Conservation (phyloP, 257 asterid species). For the Leonotis leonurus region DNA sequence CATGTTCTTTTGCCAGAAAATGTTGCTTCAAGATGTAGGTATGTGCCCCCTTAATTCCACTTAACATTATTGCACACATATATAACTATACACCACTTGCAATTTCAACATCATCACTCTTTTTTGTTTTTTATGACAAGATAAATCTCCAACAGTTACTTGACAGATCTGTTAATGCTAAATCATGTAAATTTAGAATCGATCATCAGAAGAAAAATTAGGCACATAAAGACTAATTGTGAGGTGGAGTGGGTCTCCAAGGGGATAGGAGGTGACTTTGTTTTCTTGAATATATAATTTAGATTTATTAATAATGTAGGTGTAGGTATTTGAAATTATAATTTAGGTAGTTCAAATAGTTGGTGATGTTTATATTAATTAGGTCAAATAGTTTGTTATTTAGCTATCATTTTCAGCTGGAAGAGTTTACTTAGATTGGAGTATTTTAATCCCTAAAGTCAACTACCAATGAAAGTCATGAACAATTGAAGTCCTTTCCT, state of each 20-base stretch:
- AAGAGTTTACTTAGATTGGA: conserved; percentile 24
- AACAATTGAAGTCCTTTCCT: conserved; percentile 6
- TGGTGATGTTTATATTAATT: conserved; percentile 9
- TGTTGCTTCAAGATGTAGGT: conserved; percentile 41
- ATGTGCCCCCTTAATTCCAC: conserved; percentile 31
- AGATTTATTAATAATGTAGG: conserved; percentile 2
- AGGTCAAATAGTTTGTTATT: conserved; percentile 41
- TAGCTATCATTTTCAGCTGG: conserved; percentile 33
- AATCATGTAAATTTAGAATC: too few relatives aligned
- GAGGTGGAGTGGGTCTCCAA: background rate
- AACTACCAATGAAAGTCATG: conserved; percentile 26
- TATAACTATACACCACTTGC: too few relatives aligned
- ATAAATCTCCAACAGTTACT: too few relatives aligned
- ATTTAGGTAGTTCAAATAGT: conserved; percentile 11
- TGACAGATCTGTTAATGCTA: too few relatives aligned
- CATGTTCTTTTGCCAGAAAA: conserved; percentile 50
- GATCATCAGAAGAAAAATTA: too few relatives aligned
- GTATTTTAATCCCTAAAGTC: conserved; percentile 20
- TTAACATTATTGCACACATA: conserved; percentile 24
- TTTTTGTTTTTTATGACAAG: too few relatives aligned
- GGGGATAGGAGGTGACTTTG: conserved; percentile 1
- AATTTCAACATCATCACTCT: too few relatives aligned
- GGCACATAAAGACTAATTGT: too few relatives aligned
- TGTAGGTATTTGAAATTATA: conserved; percentile 1
- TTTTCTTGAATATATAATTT: background rate